Conservation (phyloP, 2,329 filamentous ascomycete genomes). For the Claviceps maximensis region DNA sequence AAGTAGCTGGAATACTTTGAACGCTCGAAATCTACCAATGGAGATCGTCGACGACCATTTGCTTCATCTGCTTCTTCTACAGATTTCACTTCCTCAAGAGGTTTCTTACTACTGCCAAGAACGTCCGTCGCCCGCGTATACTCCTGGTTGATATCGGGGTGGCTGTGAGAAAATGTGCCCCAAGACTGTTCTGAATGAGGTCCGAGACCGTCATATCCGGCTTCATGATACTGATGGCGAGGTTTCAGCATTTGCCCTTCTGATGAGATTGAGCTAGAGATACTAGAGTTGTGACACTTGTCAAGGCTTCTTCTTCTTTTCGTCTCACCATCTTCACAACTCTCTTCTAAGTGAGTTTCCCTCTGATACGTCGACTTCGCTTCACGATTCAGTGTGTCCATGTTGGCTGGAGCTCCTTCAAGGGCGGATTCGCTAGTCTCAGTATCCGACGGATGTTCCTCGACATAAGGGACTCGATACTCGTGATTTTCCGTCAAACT, state of each 20-base stretch:
- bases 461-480: conserved; percentile 11
- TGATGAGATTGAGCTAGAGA: not conserved
- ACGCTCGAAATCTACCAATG: not conserved
- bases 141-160: not conserved
- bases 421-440: not conserved
- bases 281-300: not conserved
- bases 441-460: conserved; percentile 3
- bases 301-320: not conserved
- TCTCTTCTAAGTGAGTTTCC: not conserved
- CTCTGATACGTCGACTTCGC: not conserved
- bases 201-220: not conserved
- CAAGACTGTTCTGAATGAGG: not conserved
- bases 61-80: not conserved
- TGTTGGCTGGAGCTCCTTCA: not conserved
- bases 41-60: not conserved
- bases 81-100: not conserved
- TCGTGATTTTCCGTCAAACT: not conserved
- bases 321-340: not conserved
- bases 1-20: not conserved
- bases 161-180: not conserved
- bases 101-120: not conserved
- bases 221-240: not conserved
- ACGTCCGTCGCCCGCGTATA: not conserved
- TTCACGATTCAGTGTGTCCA: not conserved
- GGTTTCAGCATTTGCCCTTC: not conserved